Evolutionary conservation across 345 rosid genomes (phyloP).

Genomic region (Excoecaria cochinchinensis): DNA sequence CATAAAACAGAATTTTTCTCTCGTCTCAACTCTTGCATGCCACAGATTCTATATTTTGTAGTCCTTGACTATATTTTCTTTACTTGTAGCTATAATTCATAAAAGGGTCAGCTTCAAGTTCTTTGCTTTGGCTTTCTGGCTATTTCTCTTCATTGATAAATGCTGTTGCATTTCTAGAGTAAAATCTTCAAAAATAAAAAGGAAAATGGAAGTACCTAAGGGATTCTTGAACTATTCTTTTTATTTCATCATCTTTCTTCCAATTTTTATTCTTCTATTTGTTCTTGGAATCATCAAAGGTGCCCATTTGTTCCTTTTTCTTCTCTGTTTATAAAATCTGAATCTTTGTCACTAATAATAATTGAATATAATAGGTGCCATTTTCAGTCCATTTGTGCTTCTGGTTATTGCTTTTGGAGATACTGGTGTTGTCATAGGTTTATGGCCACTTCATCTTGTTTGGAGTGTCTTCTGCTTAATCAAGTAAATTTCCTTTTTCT

Average conservation of each 20-base stretch:
- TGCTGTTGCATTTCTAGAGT: no score
- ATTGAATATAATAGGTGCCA: conserved; percentile 11
- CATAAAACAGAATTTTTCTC: not conserved
- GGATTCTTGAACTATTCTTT: conserved; percentile 18
- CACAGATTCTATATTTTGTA: conserved; percentile 3
- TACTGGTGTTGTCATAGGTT: conserved; percentile 22
- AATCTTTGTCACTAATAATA: conserved; percentile 5
- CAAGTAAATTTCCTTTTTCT: conserved; percentile 7
- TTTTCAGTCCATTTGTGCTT: conserved; percentile 23
- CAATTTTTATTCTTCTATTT: conserved; percentile 9
- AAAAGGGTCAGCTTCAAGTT: not conserved
- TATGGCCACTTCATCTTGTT: conserved; percentile 25
- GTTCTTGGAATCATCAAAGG: conserved; percentile 18
- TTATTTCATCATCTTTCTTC: conserved; percentile 17
- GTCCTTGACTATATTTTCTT: not conserved
- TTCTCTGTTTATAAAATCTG: not conserved
- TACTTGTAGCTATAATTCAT: not conserved
- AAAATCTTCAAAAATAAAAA: not conserved
- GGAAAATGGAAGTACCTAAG: conserved; percentile 18
- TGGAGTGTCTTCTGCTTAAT: conserved; percentile 22
- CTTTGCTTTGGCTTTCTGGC: not conserved
- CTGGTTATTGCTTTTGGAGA: conserved; percentile 25
- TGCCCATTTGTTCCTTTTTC: not conserved
- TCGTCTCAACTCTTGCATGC: not conserved
- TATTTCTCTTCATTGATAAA: not conserved